Percentiles rank a stretch among this genome's conserved stretches.
Evolutionary conservation across 2,329 filamentous ascomycete species (phyloP).

Genomic region (Xylariaceae sp.): DNA sequence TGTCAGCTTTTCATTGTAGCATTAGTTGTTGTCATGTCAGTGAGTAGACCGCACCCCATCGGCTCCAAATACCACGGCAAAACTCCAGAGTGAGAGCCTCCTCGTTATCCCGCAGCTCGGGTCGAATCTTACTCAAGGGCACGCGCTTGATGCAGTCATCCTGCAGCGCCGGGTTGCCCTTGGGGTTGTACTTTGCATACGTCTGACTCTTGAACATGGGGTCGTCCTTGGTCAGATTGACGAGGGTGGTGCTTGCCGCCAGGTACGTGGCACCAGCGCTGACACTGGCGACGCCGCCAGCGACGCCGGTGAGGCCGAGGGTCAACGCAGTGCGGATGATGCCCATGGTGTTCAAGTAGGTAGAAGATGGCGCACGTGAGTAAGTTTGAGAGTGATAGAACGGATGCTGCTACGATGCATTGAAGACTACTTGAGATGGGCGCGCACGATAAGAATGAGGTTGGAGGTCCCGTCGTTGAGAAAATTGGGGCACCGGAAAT

Average conservation of each 20-base stretch:
- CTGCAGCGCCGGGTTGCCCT: slow-evolving; percentile 57
- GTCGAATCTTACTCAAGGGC: slow-evolving; percentile 58
- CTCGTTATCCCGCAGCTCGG: slow-evolving; percentile 59
- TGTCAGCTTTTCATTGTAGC: no score
- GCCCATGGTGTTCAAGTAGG: slow-evolving; percentile 41
- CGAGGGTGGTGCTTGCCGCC: slow-evolving; percentile 50
- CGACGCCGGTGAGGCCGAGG: slow-evolving; percentile 39
- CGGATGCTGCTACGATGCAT: neutral
- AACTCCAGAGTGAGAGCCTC: slow-evolving; percentile 58
- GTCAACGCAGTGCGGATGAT: slow-evolving; percentile 40
- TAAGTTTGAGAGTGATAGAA: neutral
- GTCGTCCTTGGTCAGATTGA: slow-evolving; percentile 55
- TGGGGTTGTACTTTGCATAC: slow-evolving; percentile 58
- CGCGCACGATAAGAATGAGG: slow-evolving; percentile 1
- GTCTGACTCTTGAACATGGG: slow-evolving; percentile 54
- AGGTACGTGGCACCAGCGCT: slow-evolving; percentile 47
- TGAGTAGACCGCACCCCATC: slow-evolving; percentile 48
- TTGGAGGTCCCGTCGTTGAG: slow-evolving; percentile 1
- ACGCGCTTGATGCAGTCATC: slow-evolving; percentile 62
- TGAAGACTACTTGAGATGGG: neutral
- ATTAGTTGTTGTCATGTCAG: neutral
- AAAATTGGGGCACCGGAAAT: slow-evolving; percentile 13
- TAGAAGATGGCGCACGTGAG: neutral
- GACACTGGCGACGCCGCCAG: slow-evolving; percentile 44
- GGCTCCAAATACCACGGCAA: slow-evolving; percentile 64